Evolutionary conservation across 2,329 filamentous ascomycete species (phyloP), one percentile per base, ranked within the genome.

Genomic region (Xylariaceae sp.): DNA sequence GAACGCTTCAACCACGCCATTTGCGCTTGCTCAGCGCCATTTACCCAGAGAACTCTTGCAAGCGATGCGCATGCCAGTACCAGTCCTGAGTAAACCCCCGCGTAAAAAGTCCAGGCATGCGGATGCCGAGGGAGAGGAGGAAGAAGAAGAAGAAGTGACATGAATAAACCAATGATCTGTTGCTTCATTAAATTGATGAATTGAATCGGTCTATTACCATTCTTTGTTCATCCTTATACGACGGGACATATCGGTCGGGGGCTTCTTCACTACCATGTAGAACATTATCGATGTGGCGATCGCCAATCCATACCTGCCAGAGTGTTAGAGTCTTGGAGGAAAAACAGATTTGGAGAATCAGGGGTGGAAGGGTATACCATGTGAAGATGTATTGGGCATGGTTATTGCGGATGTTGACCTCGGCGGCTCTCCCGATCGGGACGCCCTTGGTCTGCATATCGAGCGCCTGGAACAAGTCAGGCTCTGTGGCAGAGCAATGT

Each of bases 371-470:
- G 76, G 86, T 3, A 71, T 84, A 97, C 94, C 94, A 99, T 66
- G 94, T 99, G 74, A 97, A 94, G 67, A 99, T 99, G 75, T 99
- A 99, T 79, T 97, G 94, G 64, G 90, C 87, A 75, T 99, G 94
- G 76, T 96, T 97, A 73, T 99, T 99, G 73, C 91, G 85, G 71
- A 99, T 78, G 73, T 95, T 96, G 62, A 99, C 92, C 76, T 96
- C 91, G 3, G 94, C 84, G 5, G 90, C 78, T 71, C 93, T 83
- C 11, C 92, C 94, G 71, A 97, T 93, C 1, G 94, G 94, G 61
- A 97, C 87, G 34, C 94, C 94, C 68, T 88, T 89, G 11, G 82
- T 81, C 71, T 90, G 83, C 70, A 91, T 85, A 68, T 92, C 86
- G 71, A 91, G 87, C 63, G 87, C 81, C 66, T 85, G 83, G 68